Evolutionary conservation across 2,329 filamentous ascomycete genomes (phyloP).

Genomic region (Boeremia lycopersici): DNA sequence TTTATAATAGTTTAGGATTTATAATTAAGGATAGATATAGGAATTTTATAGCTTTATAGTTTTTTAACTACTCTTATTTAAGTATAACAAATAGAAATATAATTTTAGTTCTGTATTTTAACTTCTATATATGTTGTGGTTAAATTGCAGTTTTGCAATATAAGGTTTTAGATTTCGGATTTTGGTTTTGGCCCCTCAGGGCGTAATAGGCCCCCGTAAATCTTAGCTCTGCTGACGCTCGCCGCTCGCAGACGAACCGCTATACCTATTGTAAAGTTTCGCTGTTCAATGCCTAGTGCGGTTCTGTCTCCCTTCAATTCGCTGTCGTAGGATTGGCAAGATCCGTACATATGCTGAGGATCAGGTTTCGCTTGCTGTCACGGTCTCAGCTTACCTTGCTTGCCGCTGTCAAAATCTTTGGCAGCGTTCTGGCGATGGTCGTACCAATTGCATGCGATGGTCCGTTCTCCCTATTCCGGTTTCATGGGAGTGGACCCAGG

Average conservation of each 20-base stretch:
- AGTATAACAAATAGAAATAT: too few species aligned
- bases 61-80: too few species aligned
- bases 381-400: constrained; percentile 15
- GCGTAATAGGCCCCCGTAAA: too few species aligned
- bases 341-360: neutral
- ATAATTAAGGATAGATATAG: too few species aligned
- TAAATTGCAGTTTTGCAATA: too few species aligned
- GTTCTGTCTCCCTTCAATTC: neutral
- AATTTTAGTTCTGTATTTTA: too few species aligned
- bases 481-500: constrained; percentile 12
- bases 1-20: too few species aligned
- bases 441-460: constrained; percentile 5
- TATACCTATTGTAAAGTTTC: neutral
- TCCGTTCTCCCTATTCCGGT: constrained; percentile 10
- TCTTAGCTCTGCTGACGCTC: constrained; percentile 13
- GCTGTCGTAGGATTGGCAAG: constrained; percentile 9
- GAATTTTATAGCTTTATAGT: too few species aligned
- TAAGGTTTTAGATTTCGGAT: too few species aligned
- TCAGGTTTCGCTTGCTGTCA: constrained; percentile 1
- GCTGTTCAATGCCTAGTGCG: constrained; percentile 1
- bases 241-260: constrained; percentile 3
- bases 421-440: constrained; percentile 7
- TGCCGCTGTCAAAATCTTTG: constrained; percentile 6
- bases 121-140: too few species aligned
- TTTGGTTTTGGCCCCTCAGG: too few species aligned